Conservation (phyloP, 371 early-diverging fungal species). For the Circinella minor region DNA sequence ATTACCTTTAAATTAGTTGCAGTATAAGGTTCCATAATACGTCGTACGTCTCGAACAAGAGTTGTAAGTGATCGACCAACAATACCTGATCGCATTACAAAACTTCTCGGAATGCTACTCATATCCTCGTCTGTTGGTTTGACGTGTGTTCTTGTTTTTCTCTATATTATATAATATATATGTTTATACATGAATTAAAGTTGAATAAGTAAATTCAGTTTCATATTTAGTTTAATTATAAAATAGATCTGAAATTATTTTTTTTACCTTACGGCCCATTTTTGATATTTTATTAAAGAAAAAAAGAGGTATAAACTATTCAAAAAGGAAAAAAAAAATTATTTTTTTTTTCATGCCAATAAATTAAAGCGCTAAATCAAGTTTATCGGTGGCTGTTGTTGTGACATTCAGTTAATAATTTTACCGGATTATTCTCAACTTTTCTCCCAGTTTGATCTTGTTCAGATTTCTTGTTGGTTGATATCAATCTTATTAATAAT, state of each 20-base stretch:
- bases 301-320: no score
- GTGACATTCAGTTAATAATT: no score
- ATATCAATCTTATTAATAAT: no score
- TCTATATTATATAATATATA: slow-evolving; percentile 39
- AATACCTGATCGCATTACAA: slow-evolving; percentile 92
- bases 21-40: slow-evolving; percentile 94
- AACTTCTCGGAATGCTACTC: slow-evolving; percentile 82
- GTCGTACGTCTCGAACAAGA: slow-evolving; percentile 86
- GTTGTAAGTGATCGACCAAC: slow-evolving; percentile 76
- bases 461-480: no score
- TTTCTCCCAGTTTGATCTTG: no score
- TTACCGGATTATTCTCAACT: no score
- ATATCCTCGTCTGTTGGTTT: slow-evolving; percentile 49
- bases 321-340: neutral
- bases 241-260: neutral
- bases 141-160: slow-evolving; percentile 62
- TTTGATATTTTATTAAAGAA: neutral
- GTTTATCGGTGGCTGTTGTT: neutral
- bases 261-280: slow-evolving; percentile 2
- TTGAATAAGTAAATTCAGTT: neutral
- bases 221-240: neutral
- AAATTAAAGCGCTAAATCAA: neutral
- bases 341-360: neutral
- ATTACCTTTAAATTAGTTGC: slow-evolving; percentile 74
- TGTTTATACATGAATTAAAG: neutral